Evolutionary conservation across 257 asterid genomes (phyloP).

Genomic region (Perilla frutescens): DNA sequence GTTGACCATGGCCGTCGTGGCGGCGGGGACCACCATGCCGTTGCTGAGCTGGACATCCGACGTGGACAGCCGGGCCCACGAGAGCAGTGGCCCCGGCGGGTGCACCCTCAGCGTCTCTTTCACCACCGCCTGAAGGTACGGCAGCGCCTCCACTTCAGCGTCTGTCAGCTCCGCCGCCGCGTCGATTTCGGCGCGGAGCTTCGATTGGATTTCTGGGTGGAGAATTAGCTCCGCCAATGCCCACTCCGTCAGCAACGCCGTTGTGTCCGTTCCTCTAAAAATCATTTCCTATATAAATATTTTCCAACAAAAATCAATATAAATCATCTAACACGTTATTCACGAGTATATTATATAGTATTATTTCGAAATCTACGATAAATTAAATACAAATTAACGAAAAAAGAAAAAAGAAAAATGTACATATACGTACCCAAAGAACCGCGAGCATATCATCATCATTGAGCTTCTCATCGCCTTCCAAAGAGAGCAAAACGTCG

Average conservation of each 20-base stretch:
- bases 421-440: conserved; percentile 59
- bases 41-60: conserved; percentile 60
- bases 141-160: conserved; percentile 50
- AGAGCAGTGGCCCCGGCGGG: conserved; percentile 68
- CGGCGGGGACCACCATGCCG: conserved; percentile 62
- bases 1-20: conserved; percentile 67
- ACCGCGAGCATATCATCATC: conserved; percentile 86
- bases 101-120: conserved; percentile 59
- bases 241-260: conserved; percentile 68
- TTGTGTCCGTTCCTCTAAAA: conserved; percentile 60
- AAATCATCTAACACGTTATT: too few species aligned
- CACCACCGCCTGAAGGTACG: conserved; percentile 63
- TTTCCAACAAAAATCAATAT: too few species aligned
- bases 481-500: conserved; percentile 66
- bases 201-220: conserved; percentile 53
- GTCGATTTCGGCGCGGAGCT: conserved; percentile 53
- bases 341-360: too few species aligned
- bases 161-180: conserved; percentile 35
- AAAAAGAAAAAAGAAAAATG: not conserved
- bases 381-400: not conserved
- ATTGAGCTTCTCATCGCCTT: conserved; percentile 72
- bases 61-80: conserved; percentile 68
- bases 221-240: conserved; percentile 57
- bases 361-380: too few species aligned
- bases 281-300: conserved; percentile 53